These are phyloP conservation scores for Hordeum pubiflorum DNA, from an alignment of 202 grass and related monocot species.

Conservation along the genomic window DNA sequence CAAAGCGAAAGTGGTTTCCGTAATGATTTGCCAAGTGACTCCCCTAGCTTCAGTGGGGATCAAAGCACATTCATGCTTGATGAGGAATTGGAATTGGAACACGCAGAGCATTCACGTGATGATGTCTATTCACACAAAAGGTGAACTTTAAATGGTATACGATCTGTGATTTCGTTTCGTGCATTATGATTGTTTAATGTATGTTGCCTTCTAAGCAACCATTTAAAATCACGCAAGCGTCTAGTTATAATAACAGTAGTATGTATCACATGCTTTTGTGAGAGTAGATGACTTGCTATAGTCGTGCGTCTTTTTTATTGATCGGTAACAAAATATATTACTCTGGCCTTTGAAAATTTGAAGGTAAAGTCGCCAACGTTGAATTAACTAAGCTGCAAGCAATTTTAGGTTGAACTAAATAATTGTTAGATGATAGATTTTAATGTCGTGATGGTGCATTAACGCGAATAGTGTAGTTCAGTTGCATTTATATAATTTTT, in stretches of 20 bases:
- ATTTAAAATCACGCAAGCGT: background rate
- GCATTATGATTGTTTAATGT: background rate
- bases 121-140: slow-evolving; percentile 60
- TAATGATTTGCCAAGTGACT: slow-evolving; percentile 30
- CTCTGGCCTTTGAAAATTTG: background rate
- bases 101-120: slow-evolving; percentile 35
- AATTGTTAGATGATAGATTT: background rate
- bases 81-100: slow-evolving; percentile 89
- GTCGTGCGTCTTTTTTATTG: background rate
- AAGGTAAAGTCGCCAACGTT: background rate
- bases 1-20: slow-evolving; percentile 36
- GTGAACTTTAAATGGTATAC: slow-evolving; percentile 34
- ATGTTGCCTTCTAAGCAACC: background rate
- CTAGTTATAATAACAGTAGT: background rate
- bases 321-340: background rate
- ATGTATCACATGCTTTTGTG: background rate
- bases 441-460: background rate
- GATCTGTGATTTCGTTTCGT: slow-evolving; percentile 8
- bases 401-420: slow-evolving; percentile 3
- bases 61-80: slow-evolving; percentile 99
- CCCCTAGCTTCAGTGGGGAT: slow-evolving; percentile 47
- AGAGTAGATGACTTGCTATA: background rate
- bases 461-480: background rate
- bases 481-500: background rate
- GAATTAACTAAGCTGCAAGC: background rate